A percentile compares a stretch with the other conserved stretches of the same genome.
Conservation (phyloP, 2,329 filamentous ascomycete species). For the Aureobasidium leucospermi region DNA sequence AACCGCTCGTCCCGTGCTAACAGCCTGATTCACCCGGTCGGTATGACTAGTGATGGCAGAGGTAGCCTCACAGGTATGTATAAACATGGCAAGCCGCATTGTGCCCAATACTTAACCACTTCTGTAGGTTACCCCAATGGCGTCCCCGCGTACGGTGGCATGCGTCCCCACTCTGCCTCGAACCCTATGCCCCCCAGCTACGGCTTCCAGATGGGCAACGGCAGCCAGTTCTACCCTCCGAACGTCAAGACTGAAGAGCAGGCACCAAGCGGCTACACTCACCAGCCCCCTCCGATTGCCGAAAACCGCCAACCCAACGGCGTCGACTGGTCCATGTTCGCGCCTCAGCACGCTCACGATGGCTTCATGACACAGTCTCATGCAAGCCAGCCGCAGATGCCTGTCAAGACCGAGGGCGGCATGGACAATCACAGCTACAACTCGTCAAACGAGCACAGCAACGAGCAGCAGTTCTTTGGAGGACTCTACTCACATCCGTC, state of each 20-base stretch:
- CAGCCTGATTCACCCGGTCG: slow-evolving; percentile 38
- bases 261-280: slow-evolving; percentile 14
- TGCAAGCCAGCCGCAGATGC: slow-evolving; percentile 29
- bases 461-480: slow-evolving; percentile 42
- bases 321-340: slow-evolving; percentile 40
- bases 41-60: slow-evolving; percentile 18
- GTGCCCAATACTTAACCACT: slow-evolving; percentile 23
- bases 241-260: slow-evolving; percentile 17
- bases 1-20: slow-evolving; percentile 42
- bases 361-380: slow-evolving; percentile 30
- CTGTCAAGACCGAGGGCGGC: slow-evolving; percentile 37
- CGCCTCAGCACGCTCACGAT: slow-evolving; percentile 35
- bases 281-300: slow-evolving; percentile 10
- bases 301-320: slow-evolving; percentile 14
- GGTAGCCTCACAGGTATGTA: slow-evolving; percentile 19
- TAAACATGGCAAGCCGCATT: slow-evolving; percentile 23
- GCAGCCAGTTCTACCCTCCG: slow-evolving; percentile 24
- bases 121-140: slow-evolving; percentile 22
- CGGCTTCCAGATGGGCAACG: slow-evolving; percentile 23
- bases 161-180: slow-evolving; percentile 21
- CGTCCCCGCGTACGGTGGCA: slow-evolving; percentile 26
- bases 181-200: slow-evolving; percentile 27
- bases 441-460: slow-evolving; percentile 32
- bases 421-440: slow-evolving; percentile 35
- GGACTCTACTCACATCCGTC: slow-evolving; percentile 40